Evolutionary conservation across 2,329 filamentous ascomycete species (phyloP).

Genomic region (Myriosclerotinia duriaeana): DNA sequence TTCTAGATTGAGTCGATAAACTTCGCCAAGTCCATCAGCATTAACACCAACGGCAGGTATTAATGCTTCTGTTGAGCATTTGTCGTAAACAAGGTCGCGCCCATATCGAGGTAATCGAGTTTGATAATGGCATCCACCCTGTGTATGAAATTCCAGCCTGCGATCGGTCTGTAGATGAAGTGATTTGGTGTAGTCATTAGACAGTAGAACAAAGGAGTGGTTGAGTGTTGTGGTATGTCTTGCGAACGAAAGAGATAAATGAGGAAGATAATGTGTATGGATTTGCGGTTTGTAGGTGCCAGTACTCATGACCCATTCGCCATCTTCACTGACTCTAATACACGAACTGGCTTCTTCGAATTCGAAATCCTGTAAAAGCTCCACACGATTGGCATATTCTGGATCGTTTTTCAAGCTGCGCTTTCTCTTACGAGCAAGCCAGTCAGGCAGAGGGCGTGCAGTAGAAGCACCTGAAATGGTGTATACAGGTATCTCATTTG

Average conservation of each 20-base stretch:
- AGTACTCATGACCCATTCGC: constrained; percentile 95
- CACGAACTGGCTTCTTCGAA: constrained; percentile 95
- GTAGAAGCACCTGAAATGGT: constrained; percentile 91
- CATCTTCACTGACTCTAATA: constrained; percentile 88
- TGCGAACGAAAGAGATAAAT: constrained; percentile 89
- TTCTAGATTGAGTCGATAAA: constrained; percentile 90
- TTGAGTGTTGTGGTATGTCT: constrained; percentile 92
- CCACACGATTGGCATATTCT: constrained; percentile 90
- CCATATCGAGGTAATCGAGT: constrained; percentile 92
- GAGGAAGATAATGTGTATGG: constrained; percentile 91
- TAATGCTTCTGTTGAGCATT: constrained; percentile 77
- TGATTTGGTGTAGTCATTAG: constrained; percentile 89
- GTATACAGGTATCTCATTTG: constrained; percentile 84
- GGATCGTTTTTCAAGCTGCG: constrained; percentile 87
- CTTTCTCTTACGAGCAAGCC: constrained; percentile 88
- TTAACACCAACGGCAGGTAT: constrained; percentile 87
- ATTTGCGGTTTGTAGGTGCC: constrained; percentile 79
- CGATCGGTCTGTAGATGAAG: constrained; percentile 91
- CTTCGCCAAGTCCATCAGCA: constrained; percentile 81
- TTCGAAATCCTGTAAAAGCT: constrained; percentile 94
- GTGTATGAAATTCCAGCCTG: constrained; percentile 88
- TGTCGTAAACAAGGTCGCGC: constrained; percentile 82
- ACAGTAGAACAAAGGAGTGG: constrained; percentile 84
- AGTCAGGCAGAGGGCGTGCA: constrained; percentile 86
- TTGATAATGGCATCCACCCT: constrained; percentile 81